Evolutionary conservation across 805 yeast genomes (phyloP).

Genomic region (Yarrowia osloensis): DNA sequence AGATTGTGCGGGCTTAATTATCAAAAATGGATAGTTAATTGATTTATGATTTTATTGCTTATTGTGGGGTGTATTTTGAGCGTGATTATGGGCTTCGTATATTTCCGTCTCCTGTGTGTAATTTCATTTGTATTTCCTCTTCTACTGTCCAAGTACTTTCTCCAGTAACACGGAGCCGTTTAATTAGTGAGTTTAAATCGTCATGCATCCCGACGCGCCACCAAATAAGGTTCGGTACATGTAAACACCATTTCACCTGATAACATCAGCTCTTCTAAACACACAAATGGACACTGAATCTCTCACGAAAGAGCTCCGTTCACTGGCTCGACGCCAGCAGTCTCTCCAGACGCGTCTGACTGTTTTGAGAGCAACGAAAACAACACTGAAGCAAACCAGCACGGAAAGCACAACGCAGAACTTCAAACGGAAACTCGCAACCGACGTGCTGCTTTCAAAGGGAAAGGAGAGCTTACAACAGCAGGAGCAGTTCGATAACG

Average conservation of each 20-base stretch:
- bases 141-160: no score
- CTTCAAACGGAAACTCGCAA: neutral
- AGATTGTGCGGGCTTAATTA: conserved; percentile 47
- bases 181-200: no score
- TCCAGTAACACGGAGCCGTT: no score
- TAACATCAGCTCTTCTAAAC: neutral
- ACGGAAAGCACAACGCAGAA: neutral
- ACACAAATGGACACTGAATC: neutral
- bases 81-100: no score
- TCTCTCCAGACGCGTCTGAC: neutral
- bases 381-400: neutral
- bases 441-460: neutral
- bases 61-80: no score
- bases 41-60: conserved; percentile 18
- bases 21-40: conserved; percentile 4
- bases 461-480: neutral
- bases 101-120: no score
- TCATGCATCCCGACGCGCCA: no score
- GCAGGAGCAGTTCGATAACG: conserved; percentile 10
- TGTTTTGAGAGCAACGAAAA: neutral
- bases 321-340: conserved; percentile 9
- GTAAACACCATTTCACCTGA: neutral
- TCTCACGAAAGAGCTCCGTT: neutral
- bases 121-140: no score
- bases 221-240: conserved; percentile 4